Evolutionary conservation across 2,329 filamentous ascomycete species (phyloP), one percentile per base, ranked within the genome.

Genomic region (Colletotrichum agaves): DNA sequence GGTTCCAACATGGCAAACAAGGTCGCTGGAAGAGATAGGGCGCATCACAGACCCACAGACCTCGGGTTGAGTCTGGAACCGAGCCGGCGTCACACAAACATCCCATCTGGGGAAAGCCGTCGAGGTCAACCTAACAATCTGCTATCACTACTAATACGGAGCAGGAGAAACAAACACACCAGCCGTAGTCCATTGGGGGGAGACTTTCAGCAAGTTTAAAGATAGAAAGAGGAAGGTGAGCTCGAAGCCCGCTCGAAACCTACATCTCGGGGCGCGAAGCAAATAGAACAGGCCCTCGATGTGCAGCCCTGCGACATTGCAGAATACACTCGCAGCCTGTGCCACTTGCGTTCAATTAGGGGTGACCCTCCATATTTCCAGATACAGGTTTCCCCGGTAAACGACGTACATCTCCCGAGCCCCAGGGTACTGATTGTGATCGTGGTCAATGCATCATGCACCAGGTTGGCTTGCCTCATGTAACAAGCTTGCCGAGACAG

Each of bases 81-180:
- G 55, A 64, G 65, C 65, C 65, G 65, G 56, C 61, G 65, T 67
- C 65, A 61, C 65, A 67, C 47, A 56, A 64, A 37, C 65, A 67
- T 64, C 65, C 65, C 53, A 55, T 37, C 61, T 67, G 33, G 57
- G 47, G 27, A n/a, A 27, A 33, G 8, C 13, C 12, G 23, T 44
- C 10, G 3, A 13, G 43, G 17, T 35, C 23, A 21, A 6, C 39
- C 23, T 35, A 19, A 50, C 8, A 31, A 3, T 23, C 2, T 31
- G 39, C 13, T 3, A 52, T 2, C 1, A 19, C 47, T 37, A 13
- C 35, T 37, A 4, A 8, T 1, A 13, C 0, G 5, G 47, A 50
- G 10, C 12, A n/a, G 47, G 4, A 50, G 33, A 7, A 31, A 12
- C 47, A 19, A 5, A 31, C 15, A 31, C 17, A 31, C 7, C 23